A percentile compares a stretch with the other conserved stretches of the same genome.
Evolutionary conservation across 2,329 filamentous ascomycete species (phyloP).

Genomic region (Aspergillus thermomutatus): DNA sequence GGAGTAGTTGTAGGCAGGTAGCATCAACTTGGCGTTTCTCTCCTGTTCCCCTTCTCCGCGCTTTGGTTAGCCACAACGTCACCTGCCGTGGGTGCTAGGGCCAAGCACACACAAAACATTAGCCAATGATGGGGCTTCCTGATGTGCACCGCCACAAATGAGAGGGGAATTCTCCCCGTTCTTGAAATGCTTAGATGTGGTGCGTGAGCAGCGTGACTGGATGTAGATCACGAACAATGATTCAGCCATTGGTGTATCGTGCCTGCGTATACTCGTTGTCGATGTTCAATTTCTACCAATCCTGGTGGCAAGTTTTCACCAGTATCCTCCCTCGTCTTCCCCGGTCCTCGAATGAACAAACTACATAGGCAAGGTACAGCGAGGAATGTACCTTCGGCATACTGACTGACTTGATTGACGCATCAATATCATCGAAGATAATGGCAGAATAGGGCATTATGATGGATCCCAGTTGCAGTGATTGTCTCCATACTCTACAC

Average conservation of each 20-base stretch:
- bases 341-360: too few relatives aligned
- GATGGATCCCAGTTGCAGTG: not conserved
- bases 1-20: not conserved
- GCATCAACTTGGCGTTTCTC: not conserved
- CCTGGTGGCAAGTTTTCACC: too few relatives aligned
- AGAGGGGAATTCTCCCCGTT: slow-evolving; percentile 1
- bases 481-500: not conserved
- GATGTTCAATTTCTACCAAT: too few relatives aligned
- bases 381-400: too few relatives aligned
- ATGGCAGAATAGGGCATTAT: not conserved
- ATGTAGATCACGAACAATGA: slow-evolving; percentile 1
- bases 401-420: too few relatives aligned
- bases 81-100: slow-evolving; percentile 26
- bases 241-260: too few relatives aligned
- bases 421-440: not conserved
- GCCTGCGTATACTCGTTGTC: too few relatives aligned
- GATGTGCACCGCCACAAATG: slow-evolving; percentile 15
- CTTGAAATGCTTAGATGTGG: not conserved
- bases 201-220: too few relatives aligned
- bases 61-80: slow-evolving; percentile 31
- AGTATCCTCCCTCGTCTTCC: too few relatives aligned
- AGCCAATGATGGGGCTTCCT: slow-evolving; percentile 9
- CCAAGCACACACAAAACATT: slow-evolving; percentile 1
- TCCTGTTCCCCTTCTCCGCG: slow-evolving; percentile 24
- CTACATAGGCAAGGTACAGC: too few relatives aligned